phyloP scores from a whole-genome alignment of 1,284 basidiomycete species.

The Ganoderma meredithae region DNA sequence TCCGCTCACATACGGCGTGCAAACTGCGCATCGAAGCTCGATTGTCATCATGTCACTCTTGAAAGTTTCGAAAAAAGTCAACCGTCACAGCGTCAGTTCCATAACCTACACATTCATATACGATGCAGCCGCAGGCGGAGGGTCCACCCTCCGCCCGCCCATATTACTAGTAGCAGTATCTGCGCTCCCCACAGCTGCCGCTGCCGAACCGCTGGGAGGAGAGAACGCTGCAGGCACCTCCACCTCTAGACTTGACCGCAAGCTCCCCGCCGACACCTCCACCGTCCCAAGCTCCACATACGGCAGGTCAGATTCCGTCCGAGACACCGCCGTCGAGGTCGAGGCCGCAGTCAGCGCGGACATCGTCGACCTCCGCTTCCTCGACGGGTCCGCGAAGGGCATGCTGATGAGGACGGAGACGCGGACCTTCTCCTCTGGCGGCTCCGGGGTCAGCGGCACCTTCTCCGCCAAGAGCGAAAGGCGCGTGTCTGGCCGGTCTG shows the following conservation, averaged over 20 bases:
- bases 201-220: background rate
- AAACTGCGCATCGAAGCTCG: background rate
- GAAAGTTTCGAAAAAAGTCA: background rate
- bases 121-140: background rate
- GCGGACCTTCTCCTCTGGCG: constrained; percentile 23
- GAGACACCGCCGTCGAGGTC: background rate
- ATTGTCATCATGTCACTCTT: background rate
- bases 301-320: constrained; percentile 26
- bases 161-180: background rate
- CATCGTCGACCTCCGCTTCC: constrained; percentile 20
- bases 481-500: background rate
- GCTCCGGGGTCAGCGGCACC: constrained; percentile 17
- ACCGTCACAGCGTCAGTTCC: background rate
- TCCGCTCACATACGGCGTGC: background rate
- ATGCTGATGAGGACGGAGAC: constrained; percentile 35
- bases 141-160: background rate
- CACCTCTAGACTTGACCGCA: constrained; percentile 2
- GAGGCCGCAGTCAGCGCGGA: background rate
- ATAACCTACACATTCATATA: constrained; percentile 3
- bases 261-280: constrained; percentile 24
- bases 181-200: background rate
- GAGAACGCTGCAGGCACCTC: background rate
- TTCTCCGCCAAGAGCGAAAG: constrained; percentile 18
- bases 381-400: constrained; percentile 28
- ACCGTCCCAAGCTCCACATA: constrained; percentile 35